A percentile compares a stretch with the other conserved stretches of the same genome.
phyloP scores from a whole-genome alignment of 2,329 filamentous ascomycete species.

The Cordyceps farinosa region DNA sequence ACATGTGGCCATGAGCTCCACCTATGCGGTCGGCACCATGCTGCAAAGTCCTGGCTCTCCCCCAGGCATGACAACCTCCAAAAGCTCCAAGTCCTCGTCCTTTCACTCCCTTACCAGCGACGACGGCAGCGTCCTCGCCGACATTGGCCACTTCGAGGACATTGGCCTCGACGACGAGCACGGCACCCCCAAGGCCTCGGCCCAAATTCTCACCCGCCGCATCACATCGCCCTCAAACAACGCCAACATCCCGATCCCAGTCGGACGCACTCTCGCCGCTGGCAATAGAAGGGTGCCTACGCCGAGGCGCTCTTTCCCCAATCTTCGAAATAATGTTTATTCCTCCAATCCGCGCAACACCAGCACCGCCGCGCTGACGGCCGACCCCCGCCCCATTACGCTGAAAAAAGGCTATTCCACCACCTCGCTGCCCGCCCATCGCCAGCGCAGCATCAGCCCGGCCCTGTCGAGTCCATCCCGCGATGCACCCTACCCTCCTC shows the following conservation, averaged over 20 bases:
- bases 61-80: conserved; percentile 70
- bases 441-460: conserved; percentile 52
- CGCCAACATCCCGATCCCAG: conserved; percentile 19
- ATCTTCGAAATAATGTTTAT: conserved; percentile 44
- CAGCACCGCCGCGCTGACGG: conserved; percentile 37
- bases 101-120: conserved; percentile 77
- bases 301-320: conserved; percentile 43
- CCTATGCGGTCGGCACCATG: conserved; percentile 28
- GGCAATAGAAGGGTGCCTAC: conserved; percentile 27
- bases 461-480: conserved; percentile 43
- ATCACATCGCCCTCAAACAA: conserved; percentile 14
- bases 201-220: conserved; percentile 39
- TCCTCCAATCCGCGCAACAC: conserved; percentile 50
- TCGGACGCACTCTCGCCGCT: conserved; percentile 31
- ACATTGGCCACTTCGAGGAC: conserved; percentile 86
- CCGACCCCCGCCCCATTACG: conserved; percentile 33
- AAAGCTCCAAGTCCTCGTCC: conserved; percentile 87
- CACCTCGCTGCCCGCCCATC: conserved; percentile 37
- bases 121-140: conserved; percentile 65
- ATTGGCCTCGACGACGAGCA: conserved; percentile 72
- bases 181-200: conserved; percentile 46
- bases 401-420: conserved; percentile 30
- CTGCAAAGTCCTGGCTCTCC: conserved; percentile 35
- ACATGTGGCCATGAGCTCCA: conserved; percentile 36
- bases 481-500: conserved; percentile 36